Conservation (phyloP, 1,284 basidiomycete species). For the Hymenochaete sp. region DNA sequence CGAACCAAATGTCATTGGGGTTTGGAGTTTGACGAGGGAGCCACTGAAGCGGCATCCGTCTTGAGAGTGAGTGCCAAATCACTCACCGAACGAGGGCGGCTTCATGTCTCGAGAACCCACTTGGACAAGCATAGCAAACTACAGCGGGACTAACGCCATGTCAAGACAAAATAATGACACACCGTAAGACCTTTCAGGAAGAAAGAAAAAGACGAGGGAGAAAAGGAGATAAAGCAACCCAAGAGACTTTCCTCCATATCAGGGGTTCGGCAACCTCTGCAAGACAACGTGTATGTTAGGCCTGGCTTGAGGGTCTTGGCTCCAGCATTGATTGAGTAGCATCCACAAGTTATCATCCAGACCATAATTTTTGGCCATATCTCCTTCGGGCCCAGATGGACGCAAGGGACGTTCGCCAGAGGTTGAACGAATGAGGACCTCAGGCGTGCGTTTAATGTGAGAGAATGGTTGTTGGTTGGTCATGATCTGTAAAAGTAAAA, state of each 20-base stretch:
- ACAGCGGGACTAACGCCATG: too few species aligned
- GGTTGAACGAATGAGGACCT: slow-evolving; percentile 39
- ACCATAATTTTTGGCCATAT: slow-evolving; percentile 32
- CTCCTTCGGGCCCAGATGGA: slow-evolving; percentile 23
- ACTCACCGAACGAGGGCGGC: too few species aligned
- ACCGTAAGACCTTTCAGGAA: background rate
- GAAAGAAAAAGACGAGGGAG: background rate
- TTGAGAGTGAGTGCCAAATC: slow-evolving; percentile 14
- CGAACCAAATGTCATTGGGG: too few species aligned
- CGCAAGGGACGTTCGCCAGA: slow-evolving; percentile 31
- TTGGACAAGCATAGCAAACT: too few species aligned
- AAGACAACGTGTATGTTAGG: slow-evolving; percentile 37
- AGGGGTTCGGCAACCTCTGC: slow-evolving; percentile 2
- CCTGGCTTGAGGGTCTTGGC: slow-evolving; percentile 26
- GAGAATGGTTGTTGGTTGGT: slow-evolving; percentile 42
- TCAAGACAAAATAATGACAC: background rate
- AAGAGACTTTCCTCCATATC: background rate
- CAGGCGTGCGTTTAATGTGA: slow-evolving; percentile 37
- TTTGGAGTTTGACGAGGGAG: too few species aligned
- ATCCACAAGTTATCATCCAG: slow-evolving; percentile 40
- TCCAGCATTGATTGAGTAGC: slow-evolving; percentile 39
- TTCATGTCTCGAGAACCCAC: too few species aligned
- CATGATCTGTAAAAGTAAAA: slow-evolving; percentile 31
- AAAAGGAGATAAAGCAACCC: background rate
- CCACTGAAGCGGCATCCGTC: background rate